Conservation (phyloP, 2,329 filamentous ascomycete genomes). For the Neofusicoccum laricinum region DNA sequence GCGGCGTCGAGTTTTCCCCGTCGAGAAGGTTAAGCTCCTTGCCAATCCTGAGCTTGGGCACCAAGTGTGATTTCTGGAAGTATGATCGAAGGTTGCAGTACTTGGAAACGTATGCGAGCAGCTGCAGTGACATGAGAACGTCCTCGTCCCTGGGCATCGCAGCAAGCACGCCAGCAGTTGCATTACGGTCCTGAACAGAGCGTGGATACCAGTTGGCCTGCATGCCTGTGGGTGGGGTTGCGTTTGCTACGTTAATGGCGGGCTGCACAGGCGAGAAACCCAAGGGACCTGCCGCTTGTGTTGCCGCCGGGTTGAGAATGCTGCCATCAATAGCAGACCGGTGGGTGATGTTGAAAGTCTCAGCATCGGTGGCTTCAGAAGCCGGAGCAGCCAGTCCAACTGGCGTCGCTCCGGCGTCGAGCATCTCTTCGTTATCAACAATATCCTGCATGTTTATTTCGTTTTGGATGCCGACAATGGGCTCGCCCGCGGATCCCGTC, state of each 20-base stretch:
- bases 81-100: slow-evolving; percentile 95
- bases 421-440: slow-evolving; percentile 75
- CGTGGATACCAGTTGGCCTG: slow-evolving; percentile 71
- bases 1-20: slow-evolving; percentile 51
- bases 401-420: slow-evolving; percentile 66
- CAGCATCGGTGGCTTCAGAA: slow-evolving; percentile 80
- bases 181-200: slow-evolving; percentile 73
- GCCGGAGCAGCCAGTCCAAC: slow-evolving; percentile 75
- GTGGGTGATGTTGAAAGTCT: slow-evolving; percentile 93
- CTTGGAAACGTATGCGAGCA: slow-evolving; percentile 96
- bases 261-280: slow-evolving; percentile 73
- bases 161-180: slow-evolving; percentile 70
- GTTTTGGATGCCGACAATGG: slow-evolving; percentile 74
- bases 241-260: slow-evolving; percentile 62
- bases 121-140: slow-evolving; percentile 94
- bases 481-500: slow-evolving; percentile 69
- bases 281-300: slow-evolving; percentile 65
- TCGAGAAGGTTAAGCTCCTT: slow-evolving; percentile 75
- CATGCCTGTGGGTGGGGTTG: slow-evolving; percentile 69
- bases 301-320: slow-evolving; percentile 67
- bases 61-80: slow-evolving; percentile 91
- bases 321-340: slow-evolving; percentile 80
- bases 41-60: slow-evolving; percentile 86
- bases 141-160: slow-evolving; percentile 97
- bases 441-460: slow-evolving; percentile 85